Percentiles rank a stretch among this genome's conserved stretches.
Evolutionary conservation across 192 early-diverging fungal species (phyloP).

Genomic region (Lobosporangium transversale): DNA sequence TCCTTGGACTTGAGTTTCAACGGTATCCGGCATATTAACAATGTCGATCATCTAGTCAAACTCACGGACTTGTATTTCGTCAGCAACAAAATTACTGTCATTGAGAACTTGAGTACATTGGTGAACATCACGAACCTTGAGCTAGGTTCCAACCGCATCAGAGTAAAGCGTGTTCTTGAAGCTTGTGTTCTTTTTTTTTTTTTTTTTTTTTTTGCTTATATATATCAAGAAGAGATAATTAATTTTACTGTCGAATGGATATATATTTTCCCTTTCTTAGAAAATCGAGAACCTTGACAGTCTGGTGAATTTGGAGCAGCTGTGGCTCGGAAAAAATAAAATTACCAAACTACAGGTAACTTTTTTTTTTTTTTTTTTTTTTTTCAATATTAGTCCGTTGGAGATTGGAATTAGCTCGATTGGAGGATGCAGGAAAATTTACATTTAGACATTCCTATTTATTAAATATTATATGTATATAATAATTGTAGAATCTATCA

Average conservation of each 20-base stretch:
- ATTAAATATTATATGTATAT: neutral
- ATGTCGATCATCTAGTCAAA: constrained; percentile 66
- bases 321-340: constrained; percentile 99
- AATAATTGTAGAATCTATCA: constrained; percentile 62
- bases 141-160: constrained; percentile 94
- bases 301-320: constrained; percentile 83
- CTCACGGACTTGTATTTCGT: constrained; percentile 90
- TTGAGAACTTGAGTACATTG: constrained; percentile 78
- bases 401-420: too few species aligned
- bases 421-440: too few species aligned
- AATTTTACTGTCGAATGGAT: too few species aligned
- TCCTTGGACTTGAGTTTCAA: constrained; percentile 95
- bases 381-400: too few species aligned
- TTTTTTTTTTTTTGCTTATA: too few species aligned
- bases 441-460: too few species aligned
- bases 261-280: constrained; percentile 49
- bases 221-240: too few species aligned
- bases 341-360: constrained; percentile 80
- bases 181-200: neutral
- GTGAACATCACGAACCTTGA: constrained; percentile 84
- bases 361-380: too few species aligned
- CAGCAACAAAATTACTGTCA: constrained; percentile 89
- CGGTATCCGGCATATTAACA: constrained; percentile 85
- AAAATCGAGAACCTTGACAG: constrained; percentile 84
- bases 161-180: constrained; percentile 55